These are phyloP conservation scores for Leccinum subtestaceum DNA, from an alignment of 768 basidiomycete genomes.

Conservation along the genomic window DNA sequence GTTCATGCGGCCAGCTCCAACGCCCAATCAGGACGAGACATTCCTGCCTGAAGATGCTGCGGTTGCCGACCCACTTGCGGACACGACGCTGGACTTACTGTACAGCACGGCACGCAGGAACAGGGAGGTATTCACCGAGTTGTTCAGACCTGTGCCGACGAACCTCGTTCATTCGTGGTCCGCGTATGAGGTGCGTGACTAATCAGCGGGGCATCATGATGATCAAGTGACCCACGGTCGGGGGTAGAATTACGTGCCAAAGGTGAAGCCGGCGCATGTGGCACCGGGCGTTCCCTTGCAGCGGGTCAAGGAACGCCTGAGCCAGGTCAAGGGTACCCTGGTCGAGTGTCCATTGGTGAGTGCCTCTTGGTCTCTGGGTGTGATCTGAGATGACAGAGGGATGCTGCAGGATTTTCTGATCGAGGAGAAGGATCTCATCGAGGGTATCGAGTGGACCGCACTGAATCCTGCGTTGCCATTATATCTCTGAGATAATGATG, in stretches of 20 bases:
- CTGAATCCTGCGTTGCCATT: slow-evolving; percentile 78
- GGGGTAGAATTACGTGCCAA: slow-evolving; percentile 67
- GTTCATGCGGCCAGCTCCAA: slow-evolving; percentile 81
- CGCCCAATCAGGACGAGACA: slow-evolving; percentile 66
- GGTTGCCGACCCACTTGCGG: slow-evolving; percentile 77
- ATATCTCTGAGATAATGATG: slow-evolving; percentile 50
- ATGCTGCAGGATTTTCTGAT: slow-evolving; percentile 73
- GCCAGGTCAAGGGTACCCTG: slow-evolving; percentile 64
- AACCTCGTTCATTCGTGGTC: slow-evolving; percentile 79
- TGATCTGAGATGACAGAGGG: slow-evolving; percentile 7
- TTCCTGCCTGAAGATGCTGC: slow-evolving; percentile 51
- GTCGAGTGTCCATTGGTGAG: slow-evolving; percentile 74
- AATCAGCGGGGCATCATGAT: background rate
- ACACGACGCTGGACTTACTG: slow-evolving; percentile 59
- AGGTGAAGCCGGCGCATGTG: slow-evolving; percentile 79
- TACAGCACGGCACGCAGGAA: slow-evolving; percentile 73
- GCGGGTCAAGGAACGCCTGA: slow-evolving; percentile 74
- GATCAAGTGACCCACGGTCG: slow-evolving; percentile 7
- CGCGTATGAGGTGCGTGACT: slow-evolving; percentile 62
- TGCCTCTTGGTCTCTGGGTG: slow-evolving; percentile 2
- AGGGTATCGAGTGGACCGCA: slow-evolving; percentile 68
- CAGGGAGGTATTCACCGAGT: slow-evolving; percentile 79
- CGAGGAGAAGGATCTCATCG: slow-evolving; percentile 69
- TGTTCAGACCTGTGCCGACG: slow-evolving; percentile 84
- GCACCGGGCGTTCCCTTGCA: slow-evolving; percentile 61